Base-by-base conservation (phyloP, 2,329 filamentous ascomycete genomes). In the Colletotrichum coccodes region DNA sequence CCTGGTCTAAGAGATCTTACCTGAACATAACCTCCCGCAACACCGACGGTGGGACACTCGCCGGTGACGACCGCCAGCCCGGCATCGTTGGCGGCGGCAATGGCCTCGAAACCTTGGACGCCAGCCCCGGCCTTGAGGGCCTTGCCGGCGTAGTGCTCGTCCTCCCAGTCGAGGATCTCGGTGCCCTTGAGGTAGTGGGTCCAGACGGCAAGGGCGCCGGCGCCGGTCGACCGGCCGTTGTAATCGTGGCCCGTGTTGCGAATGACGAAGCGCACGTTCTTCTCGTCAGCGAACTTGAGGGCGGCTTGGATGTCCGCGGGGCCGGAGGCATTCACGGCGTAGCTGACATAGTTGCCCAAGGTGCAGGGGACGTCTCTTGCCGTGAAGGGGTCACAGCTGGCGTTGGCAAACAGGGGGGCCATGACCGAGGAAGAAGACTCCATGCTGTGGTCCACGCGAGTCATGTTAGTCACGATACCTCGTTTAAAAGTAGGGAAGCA, bases 121-220 rank as follows among this genome's bases (percentile, higher is more conserved):
- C 89, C 89, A 4, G 88, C 84, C 3, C 84, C 86, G 32, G 90
- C 73, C 38, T 81, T 86, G 26, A 88, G 77, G 0, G 87, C 86
- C 26, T 79, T 79, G 14, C 88, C 87, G 1, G 68, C 75, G 75
- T 90, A 91, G 46, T 78, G 28, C 8, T 44, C 63, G 7, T 67
- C 58, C 6, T 50, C 63, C 62, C 64, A 70, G 44, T 70, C 64
- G 50, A 81, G 73, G 70, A 84, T 79, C 38, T 82, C 68, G 32
- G 82, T 80, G 28, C 79, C 73, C 59, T 85, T 85, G 12, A 87
- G 73, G 67, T 84, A 71, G 61, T 85, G 83, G 5, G 79, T 85
- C 84, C 85, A 87, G 14, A 87, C 59, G 1, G 78, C 77, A 1
- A 87, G 72, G 1, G 81, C 80, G 7, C 86, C 85, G 2, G 83